Evolutionary conservation across 805 yeast genomes (phyloP).

Genomic region (Yamadazyma scolyti): DNA sequence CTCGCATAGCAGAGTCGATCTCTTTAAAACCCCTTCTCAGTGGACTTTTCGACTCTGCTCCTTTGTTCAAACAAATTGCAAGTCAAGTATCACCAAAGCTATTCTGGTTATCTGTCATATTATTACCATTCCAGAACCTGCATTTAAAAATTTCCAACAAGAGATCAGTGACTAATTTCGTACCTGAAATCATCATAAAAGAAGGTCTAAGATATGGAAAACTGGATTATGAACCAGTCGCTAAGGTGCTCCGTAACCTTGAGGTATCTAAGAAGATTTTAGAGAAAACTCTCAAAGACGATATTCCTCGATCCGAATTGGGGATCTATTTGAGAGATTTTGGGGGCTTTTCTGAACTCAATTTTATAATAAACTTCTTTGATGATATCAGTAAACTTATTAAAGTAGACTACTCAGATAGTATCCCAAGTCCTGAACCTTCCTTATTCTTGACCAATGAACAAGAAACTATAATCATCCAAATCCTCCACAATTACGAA

Average conservation of each 20-base stretch:
- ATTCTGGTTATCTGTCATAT: conserved; percentile 48
- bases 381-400: conserved; percentile 19
- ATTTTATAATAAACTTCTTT: conserved; percentile 35
- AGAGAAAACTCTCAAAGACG: conserved; percentile 10
- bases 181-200: conserved; percentile 50
- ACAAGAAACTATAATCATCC: conserved; percentile 5
- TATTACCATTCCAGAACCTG: conserved; percentile 45
- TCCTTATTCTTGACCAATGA: neutral
- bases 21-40: conserved; percentile 18
- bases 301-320: conserved; percentile 47
- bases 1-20: conserved; percentile 20
- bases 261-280: conserved; percentile 20
- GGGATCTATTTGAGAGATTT: conserved; percentile 58
- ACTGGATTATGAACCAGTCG: conserved; percentile 48
- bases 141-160: conserved; percentile 33
- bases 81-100: conserved; percentile 13
- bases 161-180: conserved; percentile 31
- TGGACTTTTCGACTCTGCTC: neutral
- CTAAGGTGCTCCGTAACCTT: conserved; percentile 16
- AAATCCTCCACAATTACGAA: conserved; percentile 23
- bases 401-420: neutral
- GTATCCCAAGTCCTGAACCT: conserved; percentile 9
- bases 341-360: conserved; percentile 48
- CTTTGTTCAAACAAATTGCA: conserved; percentile 2
- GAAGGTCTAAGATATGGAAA: conserved; percentile 70